These are phyloP conservation scores for Fusarium vanettenii DNA, from an alignment of 2,329 filamentous ascomycete species.

Conservation along the genomic window DNA sequence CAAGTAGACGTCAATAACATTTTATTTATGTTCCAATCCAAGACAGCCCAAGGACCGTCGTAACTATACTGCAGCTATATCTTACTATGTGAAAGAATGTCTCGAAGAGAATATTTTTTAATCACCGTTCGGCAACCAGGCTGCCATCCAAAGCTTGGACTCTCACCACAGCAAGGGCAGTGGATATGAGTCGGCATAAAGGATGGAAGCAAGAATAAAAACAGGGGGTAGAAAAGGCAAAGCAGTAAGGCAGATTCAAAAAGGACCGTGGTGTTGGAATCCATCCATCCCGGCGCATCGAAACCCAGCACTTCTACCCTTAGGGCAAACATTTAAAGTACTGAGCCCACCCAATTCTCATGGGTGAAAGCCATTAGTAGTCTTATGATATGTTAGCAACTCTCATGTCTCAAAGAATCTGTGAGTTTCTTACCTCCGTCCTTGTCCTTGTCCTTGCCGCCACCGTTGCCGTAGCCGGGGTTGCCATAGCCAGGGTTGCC, in stretches of 20 bases:
- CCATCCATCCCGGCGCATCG: background rate
- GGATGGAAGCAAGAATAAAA: background rate
- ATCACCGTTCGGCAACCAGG: background rate
- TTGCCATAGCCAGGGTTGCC: background rate
- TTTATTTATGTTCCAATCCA: conserved; percentile 10
- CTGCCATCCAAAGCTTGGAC: background rate
- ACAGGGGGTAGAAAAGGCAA: background rate
- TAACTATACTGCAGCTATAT: conserved; percentile 18
- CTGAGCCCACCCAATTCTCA: background rate
- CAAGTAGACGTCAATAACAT: background rate
- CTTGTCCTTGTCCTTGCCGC: background rate
- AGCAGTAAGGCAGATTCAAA: background rate
- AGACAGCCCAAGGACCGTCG: conserved; percentile 15
- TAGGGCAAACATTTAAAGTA: background rate
- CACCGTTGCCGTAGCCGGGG: background rate
- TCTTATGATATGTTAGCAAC: background rate
- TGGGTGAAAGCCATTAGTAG: background rate
- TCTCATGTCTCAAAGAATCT: background rate
- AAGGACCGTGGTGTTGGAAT: background rate
- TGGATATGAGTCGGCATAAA: background rate
- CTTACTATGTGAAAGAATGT: conserved; percentile 31
- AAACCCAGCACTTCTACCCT: background rate
- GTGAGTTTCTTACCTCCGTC: background rate
- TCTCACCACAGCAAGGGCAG: background rate
- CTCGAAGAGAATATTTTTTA: conserved; percentile 22